phyloP scores from a whole-genome alignment of 106 monocot genomes.

The Platanthera zijinensis region DNA sequence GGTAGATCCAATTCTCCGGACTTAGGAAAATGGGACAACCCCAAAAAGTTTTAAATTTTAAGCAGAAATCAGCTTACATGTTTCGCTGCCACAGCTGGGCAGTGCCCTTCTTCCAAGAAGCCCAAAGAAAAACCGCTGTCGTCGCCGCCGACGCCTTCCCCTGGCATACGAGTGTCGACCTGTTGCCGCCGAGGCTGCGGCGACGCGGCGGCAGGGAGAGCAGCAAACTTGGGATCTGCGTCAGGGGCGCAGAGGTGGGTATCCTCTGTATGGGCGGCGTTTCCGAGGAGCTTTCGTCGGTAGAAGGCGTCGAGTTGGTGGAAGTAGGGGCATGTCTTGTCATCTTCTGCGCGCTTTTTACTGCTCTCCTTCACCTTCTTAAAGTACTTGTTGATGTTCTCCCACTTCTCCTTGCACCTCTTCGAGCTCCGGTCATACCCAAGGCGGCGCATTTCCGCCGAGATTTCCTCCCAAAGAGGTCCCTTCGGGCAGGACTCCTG shows the following conservation, averaged over 20 bases:
- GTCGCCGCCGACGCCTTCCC: background rate
- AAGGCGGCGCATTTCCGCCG: slow-evolving; percentile 47
- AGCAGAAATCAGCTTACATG: background rate
- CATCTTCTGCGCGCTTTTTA: slow-evolving; percentile 69
- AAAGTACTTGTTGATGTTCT: slow-evolving; percentile 96
- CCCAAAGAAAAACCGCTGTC: background rate
- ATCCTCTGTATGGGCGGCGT: background rate
- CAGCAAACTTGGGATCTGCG: background rate
- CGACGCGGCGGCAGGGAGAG: background rate
- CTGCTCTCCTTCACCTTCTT: slow-evolving; percentile 95
- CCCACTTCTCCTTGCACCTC: slow-evolving; percentile 95
- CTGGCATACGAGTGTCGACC: background rate
- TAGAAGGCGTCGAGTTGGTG: slow-evolving; percentile 79
- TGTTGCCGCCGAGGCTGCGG: background rate
- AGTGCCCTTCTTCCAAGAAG: slow-evolving; percentile 16
- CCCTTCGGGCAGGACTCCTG: slow-evolving; percentile 68
- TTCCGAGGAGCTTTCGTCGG: slow-evolving; percentile 21
- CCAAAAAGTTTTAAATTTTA: background rate
- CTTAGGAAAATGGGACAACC: no score
- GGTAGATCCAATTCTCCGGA: no score
- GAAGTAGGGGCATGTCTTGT: slow-evolving; percentile 90
- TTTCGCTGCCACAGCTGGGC: background rate
- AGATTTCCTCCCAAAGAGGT: slow-evolving; percentile 80
- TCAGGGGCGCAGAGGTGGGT: background rate
- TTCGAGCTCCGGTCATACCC: slow-evolving; percentile 68